phyloP scores from a whole-genome alignment of 768 basidiomycete genomes.

The Cystofilobasidium ferigula region DNA sequence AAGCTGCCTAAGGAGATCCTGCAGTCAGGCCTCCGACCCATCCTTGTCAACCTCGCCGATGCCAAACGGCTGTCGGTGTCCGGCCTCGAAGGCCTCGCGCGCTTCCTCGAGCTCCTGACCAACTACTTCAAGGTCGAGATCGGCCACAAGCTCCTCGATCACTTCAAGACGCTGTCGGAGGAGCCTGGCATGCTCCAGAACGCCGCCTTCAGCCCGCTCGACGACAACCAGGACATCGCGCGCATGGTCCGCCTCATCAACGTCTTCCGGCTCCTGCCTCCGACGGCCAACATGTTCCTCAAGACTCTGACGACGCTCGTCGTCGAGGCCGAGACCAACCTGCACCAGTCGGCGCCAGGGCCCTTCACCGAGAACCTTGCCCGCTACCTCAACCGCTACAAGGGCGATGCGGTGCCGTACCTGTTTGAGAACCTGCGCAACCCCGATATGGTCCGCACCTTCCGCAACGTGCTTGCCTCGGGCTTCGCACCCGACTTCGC shows the following conservation, averaged over 20 bases:
- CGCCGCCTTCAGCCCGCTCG: slow-evolving; percentile 63
- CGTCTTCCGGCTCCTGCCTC: slow-evolving; percentile 91
- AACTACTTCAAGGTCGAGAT: slow-evolving; percentile 99
- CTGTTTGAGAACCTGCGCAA: slow-evolving; percentile 69
- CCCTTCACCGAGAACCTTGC: slow-evolving; percentile 90
- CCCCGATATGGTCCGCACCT: slow-evolving; percentile 66
- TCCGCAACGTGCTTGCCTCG: slow-evolving; percentile 70
- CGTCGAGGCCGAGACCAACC: slow-evolving; percentile 79
- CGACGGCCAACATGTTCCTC: slow-evolving; percentile 83
- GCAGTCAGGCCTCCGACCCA: slow-evolving; percentile 88
- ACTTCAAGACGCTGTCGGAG: slow-evolving; percentile 85
- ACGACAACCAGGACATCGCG: slow-evolving; percentile 80
- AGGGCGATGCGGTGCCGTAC: slow-evolving; percentile 69
- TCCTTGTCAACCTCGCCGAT: slow-evolving; percentile 94
- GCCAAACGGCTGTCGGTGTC: slow-evolving; percentile 84
- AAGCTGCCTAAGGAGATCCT: slow-evolving; percentile 88
- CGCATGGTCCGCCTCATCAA: slow-evolving; percentile 91
- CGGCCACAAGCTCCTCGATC: slow-evolving; percentile 89
- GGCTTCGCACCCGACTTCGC: slow-evolving; percentile 57
- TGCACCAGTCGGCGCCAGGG: slow-evolving; percentile 78
- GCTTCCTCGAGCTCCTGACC: slow-evolving; percentile 81
- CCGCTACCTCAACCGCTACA: slow-evolving; percentile 82
- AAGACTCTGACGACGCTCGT: slow-evolving; percentile 74
- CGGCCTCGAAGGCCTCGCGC: slow-evolving; percentile 78
- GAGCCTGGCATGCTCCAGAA: slow-evolving; percentile 62